Base-by-base conservation (phyloP, 2,329 filamentous ascomycete species). In the Zasmidium cellare region DNA sequence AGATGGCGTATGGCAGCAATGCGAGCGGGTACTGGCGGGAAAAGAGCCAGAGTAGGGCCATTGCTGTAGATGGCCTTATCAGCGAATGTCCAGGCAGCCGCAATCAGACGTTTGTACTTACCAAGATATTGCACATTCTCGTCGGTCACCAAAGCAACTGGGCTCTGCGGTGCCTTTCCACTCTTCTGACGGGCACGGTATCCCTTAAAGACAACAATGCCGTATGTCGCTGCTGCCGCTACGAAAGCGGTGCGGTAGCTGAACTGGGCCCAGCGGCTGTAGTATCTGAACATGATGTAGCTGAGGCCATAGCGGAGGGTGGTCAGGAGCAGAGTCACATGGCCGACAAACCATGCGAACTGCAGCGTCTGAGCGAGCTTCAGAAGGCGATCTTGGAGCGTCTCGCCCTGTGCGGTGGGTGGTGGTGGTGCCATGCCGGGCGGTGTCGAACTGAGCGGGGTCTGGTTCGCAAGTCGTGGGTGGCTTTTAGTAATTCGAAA, bases 201-300 rank as follows among this genome's bases (percentile, higher is more conserved):
- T 58, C 91, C 92, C 85, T 99, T 99, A 84, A 96, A 97, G 62
- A 99, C 93, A 51, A 99, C 94, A 66, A 99, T 97, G 65, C 94
- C 93, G 76, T 99, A 99, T 11, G 94, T 97, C 51, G 87, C 85
- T 49, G 92, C 91, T 5, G 94, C 94, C 2, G 92, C 88, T 67
- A 97, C 67, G 75, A 99, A 99, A 57, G 92, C 90, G 55, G 88
- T 85, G 70, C 94, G 92, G 80, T 99, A 99, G 57, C 89, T 89
- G 75, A 94, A 87, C 66, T 85, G 82, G 49, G 93, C 92, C 81
- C 86, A 86, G 72, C 84, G 79, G 57, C 87, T 87, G 74, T 89
- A 89, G 75, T 86, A 92, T 82, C 96, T 96, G 82, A 97, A 89
- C 71, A 89, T 88, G 58, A 97, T 77, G 81, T 91, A 96, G 50